These are phyloP conservation scores for Musa balbisiana DNA, from an alignment of 202 grass and related monocot species.

Conservation along the genomic window DNA sequence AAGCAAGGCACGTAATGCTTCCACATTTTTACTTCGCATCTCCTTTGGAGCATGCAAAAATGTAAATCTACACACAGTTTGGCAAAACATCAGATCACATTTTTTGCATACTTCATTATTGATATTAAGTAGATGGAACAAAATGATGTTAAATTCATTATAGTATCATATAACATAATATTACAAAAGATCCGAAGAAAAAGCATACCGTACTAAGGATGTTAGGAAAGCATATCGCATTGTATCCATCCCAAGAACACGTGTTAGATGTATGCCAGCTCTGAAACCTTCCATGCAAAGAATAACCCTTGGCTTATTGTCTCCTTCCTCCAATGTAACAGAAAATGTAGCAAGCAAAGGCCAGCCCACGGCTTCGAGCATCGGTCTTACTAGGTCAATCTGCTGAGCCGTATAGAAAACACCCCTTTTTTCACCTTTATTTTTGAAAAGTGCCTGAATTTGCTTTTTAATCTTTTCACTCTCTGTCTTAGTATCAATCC, in stretches of 20 bases:
- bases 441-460: conserved; percentile 86
- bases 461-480: conserved; percentile 92
- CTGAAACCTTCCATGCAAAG: conserved; percentile 99
- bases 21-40: conserved; percentile 97
- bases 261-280: conserved; percentile 92
- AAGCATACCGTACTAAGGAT: conserved; percentile 72
- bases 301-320: conserved; percentile 85
- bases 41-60: conserved; percentile 97
- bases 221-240: conserved; percentile 99
- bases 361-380: conserved; percentile 99
- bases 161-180: neutral
- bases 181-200: neutral
- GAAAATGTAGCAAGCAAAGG: conserved; percentile 98
- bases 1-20: conserved; percentile 82
- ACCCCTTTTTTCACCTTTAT: conserved; percentile 72
- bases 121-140: neutral
- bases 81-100: conserved; percentile 12
- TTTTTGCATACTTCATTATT: conserved; percentile 3
- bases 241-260: conserved; percentile 98
- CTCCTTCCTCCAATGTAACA: conserved; percentile 99
- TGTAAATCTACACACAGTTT: conserved; percentile 69
- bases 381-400: conserved; percentile 92
- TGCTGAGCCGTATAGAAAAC: conserved; percentile 87
- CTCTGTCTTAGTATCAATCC: conserved; percentile 85
- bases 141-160: neutral